Conservation (phyloP, 352 stramenopile species). For the Globisporangium megalacanthum region DNA sequence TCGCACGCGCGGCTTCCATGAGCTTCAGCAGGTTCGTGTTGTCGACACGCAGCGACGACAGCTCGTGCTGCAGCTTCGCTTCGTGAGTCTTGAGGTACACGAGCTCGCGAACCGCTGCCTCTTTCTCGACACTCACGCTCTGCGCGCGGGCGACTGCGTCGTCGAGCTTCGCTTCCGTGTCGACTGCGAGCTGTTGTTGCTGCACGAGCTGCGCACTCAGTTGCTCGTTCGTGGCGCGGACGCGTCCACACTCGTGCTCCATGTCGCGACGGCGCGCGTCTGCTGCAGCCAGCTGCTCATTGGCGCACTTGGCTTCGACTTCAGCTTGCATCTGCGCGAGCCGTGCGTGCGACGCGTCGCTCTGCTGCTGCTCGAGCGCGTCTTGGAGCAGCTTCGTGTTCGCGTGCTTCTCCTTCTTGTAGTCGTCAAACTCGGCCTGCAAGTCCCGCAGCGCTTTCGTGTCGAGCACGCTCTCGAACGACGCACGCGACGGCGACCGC, state of each 20-base stretch:
- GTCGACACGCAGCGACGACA: conserved; percentile 52
- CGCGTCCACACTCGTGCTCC: conserved; percentile 56
- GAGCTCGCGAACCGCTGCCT: conserved; percentile 34
- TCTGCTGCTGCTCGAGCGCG: conserved; percentile 45
- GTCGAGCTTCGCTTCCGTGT: conserved; percentile 56
- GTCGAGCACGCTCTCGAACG: conserved; percentile 33
- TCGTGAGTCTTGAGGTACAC: conserved; percentile 61
- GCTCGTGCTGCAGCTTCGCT: conserved; percentile 48
- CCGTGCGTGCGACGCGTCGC: conserved; percentile 39
- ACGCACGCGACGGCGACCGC: conserved; percentile 12
- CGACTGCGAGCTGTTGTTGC: conserved; percentile 51
- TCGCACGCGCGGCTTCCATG: conserved; percentile 69
- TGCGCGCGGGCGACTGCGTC: conserved; percentile 31
- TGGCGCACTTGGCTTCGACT: conserved; percentile 56
- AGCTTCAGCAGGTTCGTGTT: conserved; percentile 79
- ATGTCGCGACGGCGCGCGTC: conserved; percentile 45
- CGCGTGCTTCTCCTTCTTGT: conserved; percentile 72
- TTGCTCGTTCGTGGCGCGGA: conserved; percentile 57
- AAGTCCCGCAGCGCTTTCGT: conserved; percentile 44
- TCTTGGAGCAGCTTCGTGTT: conserved; percentile 66
- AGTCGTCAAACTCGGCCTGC: conserved; percentile 68
- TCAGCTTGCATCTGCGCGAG: conserved; percentile 67
- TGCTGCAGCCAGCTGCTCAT: conserved; percentile 55
- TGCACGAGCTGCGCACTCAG: conserved; percentile 58
- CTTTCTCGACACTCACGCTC: conserved; percentile 42